A percentile compares a stretch with the other conserved stretches of the same genome.
These are phyloP conservation scores for Myxozyma neotropica DNA, from an alignment of 805 yeast species.

Conservation along the genomic window DNA sequence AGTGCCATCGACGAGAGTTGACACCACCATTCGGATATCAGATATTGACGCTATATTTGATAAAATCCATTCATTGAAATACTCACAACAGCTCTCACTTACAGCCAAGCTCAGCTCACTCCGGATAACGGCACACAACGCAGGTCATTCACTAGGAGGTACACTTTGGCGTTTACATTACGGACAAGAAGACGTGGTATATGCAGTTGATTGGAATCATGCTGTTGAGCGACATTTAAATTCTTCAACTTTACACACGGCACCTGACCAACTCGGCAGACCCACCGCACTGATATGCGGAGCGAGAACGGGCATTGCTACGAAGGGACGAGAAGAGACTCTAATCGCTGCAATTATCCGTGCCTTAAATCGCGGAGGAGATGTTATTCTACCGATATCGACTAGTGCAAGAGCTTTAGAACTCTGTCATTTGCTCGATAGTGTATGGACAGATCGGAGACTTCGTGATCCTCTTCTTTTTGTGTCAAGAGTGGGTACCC, in stretches of 20 bases:
- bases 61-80: conserved; percentile 66
- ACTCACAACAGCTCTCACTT: conserved; percentile 70
- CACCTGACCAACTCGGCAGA: conserved; percentile 61
- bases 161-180: conserved; percentile 79
- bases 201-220: conserved; percentile 95
- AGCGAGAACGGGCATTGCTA: conserved; percentile 59
- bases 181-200: conserved; percentile 76
- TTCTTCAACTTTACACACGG: conserved; percentile 63
- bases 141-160: conserved; percentile 95
- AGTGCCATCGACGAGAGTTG: background rate
- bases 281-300: conserved; percentile 85
- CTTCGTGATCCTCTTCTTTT: conserved; percentile 64
- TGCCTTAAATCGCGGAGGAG: conserved; percentile 55
- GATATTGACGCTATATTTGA: conserved; percentile 85
- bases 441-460: conserved; percentile 52
- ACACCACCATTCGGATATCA: conserved; percentile 41
- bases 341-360: conserved; percentile 46
- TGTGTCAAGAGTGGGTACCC: conserved; percentile 76
- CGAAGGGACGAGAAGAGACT: conserved; percentile 58
- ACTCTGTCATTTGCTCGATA: conserved; percentile 70
- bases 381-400: conserved; percentile 80
- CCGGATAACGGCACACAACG: conserved; percentile 75
- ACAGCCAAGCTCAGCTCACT: conserved; percentile 52
- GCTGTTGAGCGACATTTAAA: conserved; percentile 82
- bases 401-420: conserved; percentile 82